Percentiles rank a stretch among this genome's conserved stretches.
Conservation (phyloP, 345 rosid species). For the Schrenkiella parvula region DNA sequence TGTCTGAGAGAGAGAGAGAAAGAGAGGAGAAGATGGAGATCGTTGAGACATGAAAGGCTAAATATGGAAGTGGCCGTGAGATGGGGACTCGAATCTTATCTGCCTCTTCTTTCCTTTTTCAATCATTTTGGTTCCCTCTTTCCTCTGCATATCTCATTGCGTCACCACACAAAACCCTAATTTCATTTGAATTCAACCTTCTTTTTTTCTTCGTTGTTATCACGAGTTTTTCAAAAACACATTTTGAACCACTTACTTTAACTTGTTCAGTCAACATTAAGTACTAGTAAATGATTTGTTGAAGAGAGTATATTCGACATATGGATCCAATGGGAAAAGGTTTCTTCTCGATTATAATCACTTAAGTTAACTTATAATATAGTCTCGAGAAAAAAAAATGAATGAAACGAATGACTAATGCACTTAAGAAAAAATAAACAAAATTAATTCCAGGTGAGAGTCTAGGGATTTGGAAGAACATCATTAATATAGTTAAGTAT, state of each 20-base stretch:
- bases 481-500: slow-evolving; percentile 23
- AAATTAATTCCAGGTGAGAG: slow-evolving; percentile 4
- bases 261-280: not conserved
- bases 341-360: not conserved
- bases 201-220: not conserved
- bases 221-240: not conserved
- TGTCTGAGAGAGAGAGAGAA: not conserved
- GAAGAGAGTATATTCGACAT: not conserved
- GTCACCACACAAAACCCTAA: slow-evolving; percentile 21
- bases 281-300: not conserved
- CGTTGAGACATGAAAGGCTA: slow-evolving; percentile 45
- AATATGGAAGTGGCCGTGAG: slow-evolving; percentile 36
- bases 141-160: slow-evolving; percentile 13
- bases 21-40: slow-evolving; percentile 15
- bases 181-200: not conserved
- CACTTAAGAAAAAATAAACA: not conserved
- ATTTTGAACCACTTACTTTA: not conserved
- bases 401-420: not conserved
- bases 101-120: slow-evolving; percentile 39
- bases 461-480: slow-evolving; percentile 28
- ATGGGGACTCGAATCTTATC: slow-evolving; percentile 38
- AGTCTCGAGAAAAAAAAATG: not conserved
- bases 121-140: slow-evolving; percentile 46
- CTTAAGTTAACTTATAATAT: not conserved
- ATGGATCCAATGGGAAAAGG: not conserved